A percentile compares a stretch with the other conserved stretches of the same genome.
Evolutionary conservation across 129 eudicot species (phyloP).

Genomic region (Centrapalus pauciflorus): DNA sequence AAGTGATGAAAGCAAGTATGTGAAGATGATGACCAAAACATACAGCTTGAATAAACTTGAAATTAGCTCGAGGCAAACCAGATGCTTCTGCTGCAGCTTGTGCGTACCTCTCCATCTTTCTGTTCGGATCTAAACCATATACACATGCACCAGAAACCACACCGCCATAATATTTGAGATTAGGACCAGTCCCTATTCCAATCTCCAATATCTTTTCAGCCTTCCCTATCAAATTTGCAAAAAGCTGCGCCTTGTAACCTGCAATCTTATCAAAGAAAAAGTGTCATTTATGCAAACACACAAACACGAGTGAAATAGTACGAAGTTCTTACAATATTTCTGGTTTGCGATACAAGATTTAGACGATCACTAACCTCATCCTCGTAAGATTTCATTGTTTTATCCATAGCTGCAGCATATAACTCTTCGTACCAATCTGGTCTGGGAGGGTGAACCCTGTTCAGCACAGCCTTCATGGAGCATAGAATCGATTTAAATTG

Average conservation of each 20-base stretch:
- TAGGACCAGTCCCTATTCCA: constrained; percentile 94
- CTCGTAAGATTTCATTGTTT: constrained; percentile 62
- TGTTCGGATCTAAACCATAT: constrained; percentile 77
- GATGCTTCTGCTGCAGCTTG: constrained; percentile 56
- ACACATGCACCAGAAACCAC: constrained; percentile 31
- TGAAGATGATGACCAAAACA: constrained; percentile 9
- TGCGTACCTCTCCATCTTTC: constrained; percentile 85
- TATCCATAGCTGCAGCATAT: constrained; percentile 66
- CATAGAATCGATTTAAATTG: background rate
- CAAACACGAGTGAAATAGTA: background rate
- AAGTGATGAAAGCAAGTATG: background rate
- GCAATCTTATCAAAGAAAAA: constrained; percentile 55
- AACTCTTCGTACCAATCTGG: constrained; percentile 97
- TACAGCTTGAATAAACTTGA: constrained; percentile 72
- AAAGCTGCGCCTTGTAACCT: constrained; percentile 70
- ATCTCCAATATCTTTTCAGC: constrained; percentile 61
- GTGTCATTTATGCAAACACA: constrained; percentile 15
- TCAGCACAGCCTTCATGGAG: constrained; percentile 53
- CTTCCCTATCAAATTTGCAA: constrained; percentile 54
- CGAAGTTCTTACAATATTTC: background rate
- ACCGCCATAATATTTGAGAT: constrained; percentile 65
- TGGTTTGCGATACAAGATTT: background rate
- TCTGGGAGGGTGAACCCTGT: constrained; percentile 75
- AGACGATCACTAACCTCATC: constrained; percentile 54
- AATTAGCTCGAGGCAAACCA: constrained; percentile 49